Evolutionary conservation across 2,329 filamentous ascomycete species (phyloP), one percentile per base, ranked within the genome.

Genomic region (Arthrobotrys sphaeroides): DNA sequence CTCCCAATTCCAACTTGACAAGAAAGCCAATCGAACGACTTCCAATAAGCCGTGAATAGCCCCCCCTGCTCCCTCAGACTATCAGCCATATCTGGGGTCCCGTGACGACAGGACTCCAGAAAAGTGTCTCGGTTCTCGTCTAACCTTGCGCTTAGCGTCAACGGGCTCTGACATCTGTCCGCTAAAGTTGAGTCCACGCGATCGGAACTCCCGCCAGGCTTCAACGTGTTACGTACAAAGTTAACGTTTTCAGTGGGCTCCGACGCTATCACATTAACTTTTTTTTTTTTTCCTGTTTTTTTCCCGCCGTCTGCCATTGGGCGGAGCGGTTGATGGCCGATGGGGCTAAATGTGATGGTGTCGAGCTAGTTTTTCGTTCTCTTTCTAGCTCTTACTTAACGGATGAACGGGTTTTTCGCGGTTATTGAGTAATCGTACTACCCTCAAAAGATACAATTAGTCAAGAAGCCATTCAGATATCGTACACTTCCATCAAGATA

Each of bases 131-230:
- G 70, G 62, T 28, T 62, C 70, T 75, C 72, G 72, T 75, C 72
- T 75, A 75, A 75, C 64, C 64, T 75, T 75, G 72, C 72, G 72
- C 72, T 75, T 75, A 75, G 72, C 72, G 64, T 38, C 26, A 57
- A 33, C 26, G 26, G 18, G 22, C 49, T 73, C 69, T 53, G 45
- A 43, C 43, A 62, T 42, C 43, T 75, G 72, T 75, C 72, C 64
- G 72, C 72, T 75, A 75, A 75, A 36, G 72, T 75, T 75, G 70
- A 75, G 45, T 75, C 62, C 31, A 75, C 70, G 70, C 72, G 72
- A 68, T 75, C 72, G 72, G 72, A 75, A 75, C 72, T 75, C 72
- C 64, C 57, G 45, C 51, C 49, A 24, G 62, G 33, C 26, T n/a
- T 43, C 55, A 45, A 53, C 33, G 47, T 65, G 26, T 69, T 75